Base-by-base conservation (phyloP, 108 stramenopile species). In the Stephanodiscus triporus region DNA sequence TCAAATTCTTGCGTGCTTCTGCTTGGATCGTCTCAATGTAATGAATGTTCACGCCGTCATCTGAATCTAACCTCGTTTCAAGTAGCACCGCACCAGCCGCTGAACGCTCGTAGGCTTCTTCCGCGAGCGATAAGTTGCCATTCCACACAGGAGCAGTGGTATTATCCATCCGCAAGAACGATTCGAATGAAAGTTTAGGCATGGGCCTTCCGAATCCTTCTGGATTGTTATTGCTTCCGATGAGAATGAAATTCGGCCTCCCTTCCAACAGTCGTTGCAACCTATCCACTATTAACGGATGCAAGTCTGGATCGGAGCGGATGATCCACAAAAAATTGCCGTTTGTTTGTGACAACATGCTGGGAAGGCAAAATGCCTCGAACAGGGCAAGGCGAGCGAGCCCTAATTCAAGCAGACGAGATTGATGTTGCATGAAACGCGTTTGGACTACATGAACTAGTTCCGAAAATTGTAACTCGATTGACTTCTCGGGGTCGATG, bases 31-130 rank as follows among this genome's bases (percentile, higher is more conserved):
- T 59, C 19, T 59, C 29, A 38, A 59, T 59, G n/a, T 38, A 59
- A 59, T 34, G 17, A 17, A 19, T 20, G 58, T 73, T 66, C 14
- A 90, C 49, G 1, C 81, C 89, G 62, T 90, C 89, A 63, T 90
- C 89, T 27, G 87, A 87, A 78, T 90, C 89, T 32, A 90, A 53
- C 37, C 86, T 55, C 24, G 85, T 90, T 63, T 90, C 87, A 9
- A 88, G 26, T 45, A 87, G 47, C 55, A 87, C 58, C 19, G 61
- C 34, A 14, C 23, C 19, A 68, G 13, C 40, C 73, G 70, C 40
- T 54, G 45, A 14, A 56, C 19, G 14, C 70, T 78, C 20, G 61
- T 30, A 78, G 70, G 71, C 50, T 38, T 51, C 16, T 37, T 58
- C 23, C 32, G 42, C 43, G 75, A 58, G 56, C 34, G 36, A 22